These are phyloP conservation scores for Acanthamoeba divionensis DNA, from an alignment of 208 protist genomes.

Conservation along the genomic window DNA sequence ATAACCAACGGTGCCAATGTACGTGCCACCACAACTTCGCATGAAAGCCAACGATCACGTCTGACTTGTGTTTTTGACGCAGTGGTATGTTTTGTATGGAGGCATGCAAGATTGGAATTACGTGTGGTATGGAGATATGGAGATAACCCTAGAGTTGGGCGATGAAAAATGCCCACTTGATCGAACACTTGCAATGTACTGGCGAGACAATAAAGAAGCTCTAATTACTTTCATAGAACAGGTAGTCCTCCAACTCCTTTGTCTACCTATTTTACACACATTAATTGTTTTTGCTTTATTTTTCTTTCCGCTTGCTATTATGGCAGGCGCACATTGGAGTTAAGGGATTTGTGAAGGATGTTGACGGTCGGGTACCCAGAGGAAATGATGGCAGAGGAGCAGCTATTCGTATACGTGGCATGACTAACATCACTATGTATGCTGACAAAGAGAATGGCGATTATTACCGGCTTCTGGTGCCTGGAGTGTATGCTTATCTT, in stretches of 20 bases:
- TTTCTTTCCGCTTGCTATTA: not conserved
- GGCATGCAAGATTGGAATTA: constrained; percentile 76
- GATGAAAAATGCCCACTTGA: constrained; percentile 41
- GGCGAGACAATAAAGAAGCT: not conserved
- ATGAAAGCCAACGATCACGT: not conserved
- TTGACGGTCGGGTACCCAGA: not conserved
- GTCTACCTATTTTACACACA: not conserved
- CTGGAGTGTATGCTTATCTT: not conserved
- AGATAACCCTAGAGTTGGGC: constrained; percentile 68
- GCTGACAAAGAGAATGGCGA: constrained; percentile 6
- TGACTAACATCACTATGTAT: not conserved
- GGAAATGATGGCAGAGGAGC: not conserved
- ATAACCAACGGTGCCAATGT: constrained; percentile 68
- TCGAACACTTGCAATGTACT: not conserved
- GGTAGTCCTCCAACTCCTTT: not conserved
- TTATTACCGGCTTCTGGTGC: constrained; percentile 29
- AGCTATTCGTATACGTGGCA: not conserved
- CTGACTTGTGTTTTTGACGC: not conserved
- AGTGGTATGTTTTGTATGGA: constrained; percentile 66
- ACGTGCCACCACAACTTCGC: not conserved
- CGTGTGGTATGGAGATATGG: constrained; percentile 57
- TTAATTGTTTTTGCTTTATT: too few relatives aligned
- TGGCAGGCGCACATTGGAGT: constrained; percentile 1
- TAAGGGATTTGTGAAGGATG: not conserved
- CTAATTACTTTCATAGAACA: constrained; percentile 18